Base-by-base conservation (phyloP, 2,329 filamentous ascomycete genomes). In the Neodidymelliopsis sp. region DNA sequence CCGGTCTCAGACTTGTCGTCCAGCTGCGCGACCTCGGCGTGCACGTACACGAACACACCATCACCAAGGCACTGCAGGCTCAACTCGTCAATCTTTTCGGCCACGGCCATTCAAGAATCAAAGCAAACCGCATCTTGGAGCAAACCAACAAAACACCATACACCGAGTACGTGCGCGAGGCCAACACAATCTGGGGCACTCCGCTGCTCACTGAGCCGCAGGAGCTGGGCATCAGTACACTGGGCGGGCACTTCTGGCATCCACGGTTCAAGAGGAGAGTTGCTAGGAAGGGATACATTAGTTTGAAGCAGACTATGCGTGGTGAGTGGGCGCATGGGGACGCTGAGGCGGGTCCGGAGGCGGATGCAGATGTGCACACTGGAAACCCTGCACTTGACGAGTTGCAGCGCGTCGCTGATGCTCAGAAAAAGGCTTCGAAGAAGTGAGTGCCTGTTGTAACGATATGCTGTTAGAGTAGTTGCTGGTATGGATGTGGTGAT, bases 81-180 rank as follows among this genome's bases (percentile, higher is more conserved):
- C 57, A 67, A 25, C 59, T 73, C 19, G 31, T 64, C 10, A 59
- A 60, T n/a, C 51, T 72, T 7, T 73, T 71, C 18, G 65, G 68
- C 12, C 47, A 50, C 5, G 59, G 65, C 1, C 53, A 46, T 7
- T 66, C 63, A 3, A 39, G 25, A 4, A 56, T 49, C 15, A 55
- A 44, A 15, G 55, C 60, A 12, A 72, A 71, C n/a, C 55, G 62
- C 4, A 51, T 57, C 1, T 62, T 69, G 60, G 56, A 65, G 43
- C 30, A 28, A 4, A 27, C 22, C 2, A 71, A 71, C 23, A 52
- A 20, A 1, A 55, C 49, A 1, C 35, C 54, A 2, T 70, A 70
- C 31, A 18, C 34, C 1, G 41, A 50, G 3, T 70, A 70, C 39
- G 60, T 69, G 2, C 34, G 53, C 2, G 53, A 64, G 15, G 59